phyloP scores from a whole-genome alignment of 2,329 filamentous ascomycete species.

The Biscogniauxia sp. region DNA sequence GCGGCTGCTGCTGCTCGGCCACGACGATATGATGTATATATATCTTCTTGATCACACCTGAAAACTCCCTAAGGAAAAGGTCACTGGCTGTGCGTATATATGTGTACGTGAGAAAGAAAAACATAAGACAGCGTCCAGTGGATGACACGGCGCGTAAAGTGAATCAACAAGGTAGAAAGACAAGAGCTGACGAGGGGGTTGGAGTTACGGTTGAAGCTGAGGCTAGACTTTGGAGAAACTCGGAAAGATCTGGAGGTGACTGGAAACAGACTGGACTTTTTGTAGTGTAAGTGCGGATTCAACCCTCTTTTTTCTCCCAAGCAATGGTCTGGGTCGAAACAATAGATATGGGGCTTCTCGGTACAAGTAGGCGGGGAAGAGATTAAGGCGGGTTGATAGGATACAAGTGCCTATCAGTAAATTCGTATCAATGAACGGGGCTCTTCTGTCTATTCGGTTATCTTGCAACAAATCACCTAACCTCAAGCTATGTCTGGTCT shows the following conservation, averaged over 20 bases:
- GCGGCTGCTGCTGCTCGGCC: not conserved
- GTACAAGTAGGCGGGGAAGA: not conserved
- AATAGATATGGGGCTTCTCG: not conserved
- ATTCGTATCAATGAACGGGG: not conserved
- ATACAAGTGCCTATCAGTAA: not conserved
- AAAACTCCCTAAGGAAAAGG: not conserved
- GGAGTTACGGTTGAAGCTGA: not conserved
- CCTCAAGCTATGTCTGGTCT: too few species aligned
- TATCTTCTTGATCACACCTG: not conserved
- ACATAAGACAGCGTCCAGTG: not conserved
- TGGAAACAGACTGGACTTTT: not conserved
- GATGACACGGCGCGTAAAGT: not conserved
- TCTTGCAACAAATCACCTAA: not conserved
- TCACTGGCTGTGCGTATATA: not conserved
- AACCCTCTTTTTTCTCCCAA: not conserved
- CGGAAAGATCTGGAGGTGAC: too few species aligned
- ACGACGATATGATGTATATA: not conserved
- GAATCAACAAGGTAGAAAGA: not conserved
- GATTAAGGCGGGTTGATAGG: not conserved
- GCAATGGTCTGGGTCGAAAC: too few species aligned
- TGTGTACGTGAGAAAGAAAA: too few species aligned
- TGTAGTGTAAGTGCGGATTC: not conserved
- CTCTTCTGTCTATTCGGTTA: not conserved
- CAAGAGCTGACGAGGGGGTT: not conserved
- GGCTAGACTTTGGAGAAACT: not conserved